A percentile compares a stretch with the other conserved stretches of the same genome.
Conservation (phyloP, 257 asterid species). For the Solanum virginianum region DNA sequence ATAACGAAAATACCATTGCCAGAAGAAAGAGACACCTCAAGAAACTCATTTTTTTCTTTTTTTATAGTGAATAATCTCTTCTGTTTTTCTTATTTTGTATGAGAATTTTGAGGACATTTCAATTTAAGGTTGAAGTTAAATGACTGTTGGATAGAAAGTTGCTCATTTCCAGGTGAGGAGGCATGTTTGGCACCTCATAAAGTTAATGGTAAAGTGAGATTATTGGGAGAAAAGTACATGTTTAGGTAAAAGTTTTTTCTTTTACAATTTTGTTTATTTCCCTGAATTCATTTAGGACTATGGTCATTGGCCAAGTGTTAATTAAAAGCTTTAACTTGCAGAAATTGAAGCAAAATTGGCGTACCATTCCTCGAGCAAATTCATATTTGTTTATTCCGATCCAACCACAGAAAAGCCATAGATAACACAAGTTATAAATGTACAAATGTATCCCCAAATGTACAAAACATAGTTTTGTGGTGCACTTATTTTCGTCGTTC, state of each 20-base stretch:
- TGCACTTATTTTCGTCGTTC: too few relatives aligned
- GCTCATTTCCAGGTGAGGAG: constrained; percentile 4
- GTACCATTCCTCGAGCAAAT: background rate
- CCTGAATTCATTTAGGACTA: background rate
- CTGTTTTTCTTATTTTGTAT: background rate
- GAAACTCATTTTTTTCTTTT: constrained; percentile 18
- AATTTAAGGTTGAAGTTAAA: background rate
- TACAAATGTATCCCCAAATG: too few relatives aligned
- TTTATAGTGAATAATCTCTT: background rate
- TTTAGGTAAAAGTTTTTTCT: constrained; percentile 6
- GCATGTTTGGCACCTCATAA: constrained; percentile 8
- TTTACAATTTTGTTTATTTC: background rate
- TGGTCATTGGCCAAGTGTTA: background rate
- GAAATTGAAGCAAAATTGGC: background rate
- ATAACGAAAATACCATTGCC: constrained; percentile 6
- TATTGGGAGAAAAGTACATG: background rate
- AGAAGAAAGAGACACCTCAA: constrained; percentile 9
- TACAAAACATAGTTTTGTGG: too few relatives aligned
- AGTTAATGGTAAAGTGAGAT: background rate
- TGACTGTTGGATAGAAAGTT: constrained; percentile 5
- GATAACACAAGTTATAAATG: background rate
- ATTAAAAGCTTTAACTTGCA: background rate
- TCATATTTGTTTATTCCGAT: background rate
- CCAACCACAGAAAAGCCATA: background rate
- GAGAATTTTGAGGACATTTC: constrained; percentile 19